phyloP scores from a whole-genome alignment of 345 rosid species.

The Eutrema heterophyllum region DNA sequence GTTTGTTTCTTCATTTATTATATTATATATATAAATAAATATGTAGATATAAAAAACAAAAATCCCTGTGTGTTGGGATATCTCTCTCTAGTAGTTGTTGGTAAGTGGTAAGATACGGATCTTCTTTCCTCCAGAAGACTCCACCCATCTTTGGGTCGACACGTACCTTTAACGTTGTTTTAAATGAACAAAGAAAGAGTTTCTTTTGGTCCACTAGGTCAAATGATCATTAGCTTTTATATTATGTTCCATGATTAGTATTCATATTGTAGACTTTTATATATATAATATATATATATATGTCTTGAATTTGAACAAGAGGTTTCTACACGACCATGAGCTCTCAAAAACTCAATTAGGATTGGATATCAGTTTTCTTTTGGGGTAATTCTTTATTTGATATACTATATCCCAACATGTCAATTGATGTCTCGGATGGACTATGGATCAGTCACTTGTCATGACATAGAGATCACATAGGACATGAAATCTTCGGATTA shows the following conservation, averaged over 20 bases:
- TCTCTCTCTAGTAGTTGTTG: slow-evolving; percentile 14
- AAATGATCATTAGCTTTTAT: background rate
- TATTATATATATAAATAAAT: background rate
- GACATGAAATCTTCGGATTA: no score
- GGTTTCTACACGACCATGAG: background rate
- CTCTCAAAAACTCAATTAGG: background rate
- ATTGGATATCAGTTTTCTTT: no score
- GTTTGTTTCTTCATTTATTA: background rate
- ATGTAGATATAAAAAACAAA: background rate
- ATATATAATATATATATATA: no score
- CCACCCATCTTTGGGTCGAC: background rate
- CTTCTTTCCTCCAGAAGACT: background rate
- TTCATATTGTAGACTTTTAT: background rate
- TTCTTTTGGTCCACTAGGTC: background rate
- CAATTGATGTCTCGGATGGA: no score
- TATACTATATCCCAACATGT: no score
- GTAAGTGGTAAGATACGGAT: slow-evolving; percentile 20
- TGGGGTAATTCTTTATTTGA: no score
- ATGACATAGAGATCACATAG: no score
- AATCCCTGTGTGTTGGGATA: slow-evolving; percentile 12
- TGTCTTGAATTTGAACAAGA: background rate
- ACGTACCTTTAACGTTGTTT: background rate
- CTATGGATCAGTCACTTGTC: no score
- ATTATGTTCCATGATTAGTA: background rate
- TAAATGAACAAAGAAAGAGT: no score